A percentile compares a stretch with the other conserved stretches of the same genome.
These are phyloP conservation scores for Cenococcum geophilum DNA, from an alignment of 495 filamentous ascomycete species.

Conservation along the genomic window DNA sequence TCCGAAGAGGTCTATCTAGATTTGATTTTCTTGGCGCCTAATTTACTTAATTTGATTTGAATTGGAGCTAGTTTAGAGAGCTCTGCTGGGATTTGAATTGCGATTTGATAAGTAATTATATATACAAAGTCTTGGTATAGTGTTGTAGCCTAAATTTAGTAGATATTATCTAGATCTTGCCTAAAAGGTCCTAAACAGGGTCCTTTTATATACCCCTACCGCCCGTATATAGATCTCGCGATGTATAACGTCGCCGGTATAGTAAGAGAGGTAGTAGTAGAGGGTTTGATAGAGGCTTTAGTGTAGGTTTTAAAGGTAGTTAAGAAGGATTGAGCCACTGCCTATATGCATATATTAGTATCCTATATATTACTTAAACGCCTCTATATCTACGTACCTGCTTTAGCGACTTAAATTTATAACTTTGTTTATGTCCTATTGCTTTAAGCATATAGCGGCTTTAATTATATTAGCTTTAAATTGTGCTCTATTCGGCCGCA, in stretches of 20 bases:
- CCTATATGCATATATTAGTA: not conserved
- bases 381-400: not conserved
- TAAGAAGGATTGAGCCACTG: not conserved
- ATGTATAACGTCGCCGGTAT: not conserved
- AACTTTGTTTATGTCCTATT: too few species aligned
- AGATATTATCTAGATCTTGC: not conserved
- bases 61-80: too few species aligned
- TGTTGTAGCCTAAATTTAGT: not conserved
- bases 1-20: not conserved
- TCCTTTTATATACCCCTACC: not conserved
- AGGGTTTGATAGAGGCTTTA: too few species aligned
- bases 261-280: too few species aligned
- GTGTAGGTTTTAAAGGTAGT: too few species aligned
- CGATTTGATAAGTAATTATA: not conserved
- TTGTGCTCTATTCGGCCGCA: not conserved
- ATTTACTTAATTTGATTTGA: not conserved
- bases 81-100: too few species aligned
- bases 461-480: not conserved
- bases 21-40: not conserved
- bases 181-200: too few species aligned
- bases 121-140: not conserved
- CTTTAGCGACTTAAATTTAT: not conserved
- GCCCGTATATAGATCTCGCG: not conserved
- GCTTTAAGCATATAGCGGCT: too few species aligned
- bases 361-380: not conserved